Conservation (phyloP, 345 rosid genomes). For the Populus ilicifolia region DNA sequence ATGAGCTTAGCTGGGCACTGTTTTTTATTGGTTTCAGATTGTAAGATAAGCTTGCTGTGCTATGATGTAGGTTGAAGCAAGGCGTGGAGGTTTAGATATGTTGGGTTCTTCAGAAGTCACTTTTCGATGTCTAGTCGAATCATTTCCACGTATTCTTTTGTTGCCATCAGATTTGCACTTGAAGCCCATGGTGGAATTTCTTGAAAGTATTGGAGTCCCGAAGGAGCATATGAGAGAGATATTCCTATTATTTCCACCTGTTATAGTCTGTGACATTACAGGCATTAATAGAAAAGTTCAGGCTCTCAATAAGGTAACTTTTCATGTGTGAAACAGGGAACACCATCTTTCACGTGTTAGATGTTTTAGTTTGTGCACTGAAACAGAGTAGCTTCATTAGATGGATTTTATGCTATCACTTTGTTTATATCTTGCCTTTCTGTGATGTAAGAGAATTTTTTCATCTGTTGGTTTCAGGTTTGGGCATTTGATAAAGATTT, state of each 20-base stretch:
- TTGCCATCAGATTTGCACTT: conserved; percentile 56
- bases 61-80: conserved; percentile 72
- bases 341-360: not conserved
- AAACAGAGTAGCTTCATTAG: not conserved
- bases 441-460: conserved; percentile 19
- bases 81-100: conserved; percentile 85
- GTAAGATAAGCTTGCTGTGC: conserved; percentile 10
- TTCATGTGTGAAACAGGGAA: not conserved
- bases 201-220: conserved; percentile 53
- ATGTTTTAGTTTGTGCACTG: not conserved
- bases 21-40: not conserved
- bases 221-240: conserved; percentile 34
- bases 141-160: conserved; percentile 75
- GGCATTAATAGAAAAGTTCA: conserved; percentile 38
- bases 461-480: conserved; percentile 36
- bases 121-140: conserved; percentile 63
- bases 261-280: conserved; percentile 39
- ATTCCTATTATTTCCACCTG: conserved; percentile 70
- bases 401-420: not conserved
- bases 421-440: conserved; percentile 7
- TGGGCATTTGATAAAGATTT: conserved; percentile 40
- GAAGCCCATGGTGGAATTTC: conserved; percentile 51
- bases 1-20: too few species aligned
- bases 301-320: conserved; percentile 55
- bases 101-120: conserved; percentile 52